A percentile compares a stretch with the other conserved stretches of the same genome.
Evolutionary conservation across 495 filamentous ascomycete species (phyloP).

Genomic region (Acidiella bohemica): DNA sequence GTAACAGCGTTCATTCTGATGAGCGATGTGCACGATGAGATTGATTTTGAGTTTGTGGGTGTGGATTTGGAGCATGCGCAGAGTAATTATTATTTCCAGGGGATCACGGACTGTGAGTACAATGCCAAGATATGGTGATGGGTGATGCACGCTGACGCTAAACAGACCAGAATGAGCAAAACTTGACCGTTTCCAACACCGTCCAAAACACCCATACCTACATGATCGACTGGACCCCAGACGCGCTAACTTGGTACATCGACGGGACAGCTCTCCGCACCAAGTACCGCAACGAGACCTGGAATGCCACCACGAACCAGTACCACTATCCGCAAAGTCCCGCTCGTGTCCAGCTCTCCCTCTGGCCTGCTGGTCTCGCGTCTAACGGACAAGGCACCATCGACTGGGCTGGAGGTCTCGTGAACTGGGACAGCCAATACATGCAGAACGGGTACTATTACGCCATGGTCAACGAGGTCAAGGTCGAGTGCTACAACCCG

Average conservation of each 20-base stretch:
- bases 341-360: slow-evolving; percentile 80
- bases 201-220: slow-evolving; percentile 77
- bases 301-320: slow-evolving; percentile 66
- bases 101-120: slow-evolving; percentile 78
- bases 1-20: slow-evolving; percentile 93
- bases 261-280: slow-evolving; percentile 66
- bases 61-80: slow-evolving; percentile 62
- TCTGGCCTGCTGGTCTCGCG: slow-evolving; percentile 82
- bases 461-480: slow-evolving; percentile 62
- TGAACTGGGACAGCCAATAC: slow-evolving; percentile 73
- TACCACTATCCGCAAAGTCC: slow-evolving; percentile 90
- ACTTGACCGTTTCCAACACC: slow-evolving; percentile 60
- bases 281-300: slow-evolving; percentile 62
- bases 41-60: slow-evolving; percentile 92
- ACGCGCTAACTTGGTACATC: slow-evolving; percentile 69
- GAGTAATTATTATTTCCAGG: slow-evolving; percentile 96
- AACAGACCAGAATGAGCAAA: slow-evolving; percentile 26
- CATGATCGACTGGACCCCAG: slow-evolving; percentile 84
- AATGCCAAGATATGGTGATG: not conserved
- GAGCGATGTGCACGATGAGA: slow-evolving; percentile 91
- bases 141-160: not conserved
- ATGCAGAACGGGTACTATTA: slow-evolving; percentile 88
- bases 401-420: slow-evolving; percentile 77
- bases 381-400: slow-evolving; percentile 75
- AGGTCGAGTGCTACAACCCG: slow-evolving; percentile 71